Conservation (phyloP, 495 filamentous ascomycete genomes). For the Aspergillus wentii region DNA sequence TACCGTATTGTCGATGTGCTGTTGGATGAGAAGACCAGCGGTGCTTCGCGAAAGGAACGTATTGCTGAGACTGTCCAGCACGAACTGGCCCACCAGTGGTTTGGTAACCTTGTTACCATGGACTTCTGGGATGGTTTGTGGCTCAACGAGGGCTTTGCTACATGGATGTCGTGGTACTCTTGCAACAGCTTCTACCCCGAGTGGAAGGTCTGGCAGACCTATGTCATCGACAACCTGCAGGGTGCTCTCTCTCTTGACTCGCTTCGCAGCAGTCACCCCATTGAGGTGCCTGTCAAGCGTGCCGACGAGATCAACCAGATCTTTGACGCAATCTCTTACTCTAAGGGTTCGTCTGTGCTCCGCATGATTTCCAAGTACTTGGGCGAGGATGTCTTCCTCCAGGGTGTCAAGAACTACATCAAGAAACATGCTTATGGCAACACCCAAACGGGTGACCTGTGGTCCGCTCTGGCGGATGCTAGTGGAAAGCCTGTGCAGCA, state of each 20-base stretch:
- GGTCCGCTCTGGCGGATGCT: conserved; percentile 82
- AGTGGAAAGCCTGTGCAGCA: conserved; percentile 85
- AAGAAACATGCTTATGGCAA: conserved; percentile 87
- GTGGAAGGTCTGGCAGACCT: conserved; percentile 98
- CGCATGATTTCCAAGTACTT: conserved; percentile 97
- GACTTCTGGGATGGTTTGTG: conserved; percentile 99
- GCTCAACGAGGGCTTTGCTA: conserved; percentile 98
- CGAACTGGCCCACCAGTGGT: conserved; percentile 98
- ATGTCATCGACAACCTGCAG: conserved; percentile 88
- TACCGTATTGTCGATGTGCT: conserved; percentile 91
- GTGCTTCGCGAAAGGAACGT: conserved; percentile 87
- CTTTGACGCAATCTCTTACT: conserved; percentile 97
- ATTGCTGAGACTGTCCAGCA: conserved; percentile 95
- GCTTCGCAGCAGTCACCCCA: conserved; percentile 89
- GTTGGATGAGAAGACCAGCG: conserved; percentile 85
- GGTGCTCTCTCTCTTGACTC: conserved; percentile 84
- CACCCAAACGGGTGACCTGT: conserved; percentile 78
- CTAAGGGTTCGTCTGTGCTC: conserved; percentile 91
- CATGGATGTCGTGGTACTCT: conserved; percentile 70
- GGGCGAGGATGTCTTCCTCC: conserved; percentile 88
- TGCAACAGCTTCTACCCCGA: conserved; percentile 82
- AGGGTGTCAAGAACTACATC: conserved; percentile 87
- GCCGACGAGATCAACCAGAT: conserved; percentile 98
- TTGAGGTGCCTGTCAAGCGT: conserved; percentile 93
- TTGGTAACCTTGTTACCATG: conserved; percentile 98